Base-by-base conservation (phyloP, 306 rosid species). In the Calophaca sinica region DNA sequence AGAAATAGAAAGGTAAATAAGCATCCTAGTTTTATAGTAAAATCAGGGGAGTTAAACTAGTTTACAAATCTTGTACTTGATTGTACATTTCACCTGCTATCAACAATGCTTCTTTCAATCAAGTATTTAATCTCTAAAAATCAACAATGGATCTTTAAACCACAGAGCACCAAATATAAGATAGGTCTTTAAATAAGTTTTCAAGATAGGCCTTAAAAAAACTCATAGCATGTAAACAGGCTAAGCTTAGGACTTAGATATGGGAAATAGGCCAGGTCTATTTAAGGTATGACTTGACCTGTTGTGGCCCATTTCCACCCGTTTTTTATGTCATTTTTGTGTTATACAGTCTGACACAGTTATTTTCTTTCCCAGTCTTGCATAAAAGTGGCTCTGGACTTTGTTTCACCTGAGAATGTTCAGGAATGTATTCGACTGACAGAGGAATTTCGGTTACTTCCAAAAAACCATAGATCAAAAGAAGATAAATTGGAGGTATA, bases 401-500 rank as follows among this genome's bases (percentile, higher is more conserved):
- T 88, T 52, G 90, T 88, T 73, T 88, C 93, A 29, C 90, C 93
- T 5, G 93, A 88, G 72, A 88, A 80, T 12, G 80, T 88, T 64
- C 84, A 86, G 66, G 90, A 88, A 76, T 86, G 90, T 60, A 79
- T 84, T 49, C 75, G 76, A 42, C 65, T 88, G 76, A 86, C 90
- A 1, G 87, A 88, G 41, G 90, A 88, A 77, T 88, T 86, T 79
- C 87, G 87, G 26, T 44, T 80, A 77, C 90, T 88, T 75, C 93
- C 89, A 6, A 82, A 80, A 74, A 29, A 59, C 50, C 93, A 88
- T 50, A 82, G 85, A 82, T 86, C 87, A 12, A 88, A 79, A 75
- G 90, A 88, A 82, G 93, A 88, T 80, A 88, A 86, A 65, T 57
- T 88, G 50, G 93, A 86, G 93, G 93, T 84, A 82, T 74, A 3